phyloP scores from a whole-genome alignment of 2,329 filamentous ascomycete species.

The Parascedosporium putredinis region DNA sequence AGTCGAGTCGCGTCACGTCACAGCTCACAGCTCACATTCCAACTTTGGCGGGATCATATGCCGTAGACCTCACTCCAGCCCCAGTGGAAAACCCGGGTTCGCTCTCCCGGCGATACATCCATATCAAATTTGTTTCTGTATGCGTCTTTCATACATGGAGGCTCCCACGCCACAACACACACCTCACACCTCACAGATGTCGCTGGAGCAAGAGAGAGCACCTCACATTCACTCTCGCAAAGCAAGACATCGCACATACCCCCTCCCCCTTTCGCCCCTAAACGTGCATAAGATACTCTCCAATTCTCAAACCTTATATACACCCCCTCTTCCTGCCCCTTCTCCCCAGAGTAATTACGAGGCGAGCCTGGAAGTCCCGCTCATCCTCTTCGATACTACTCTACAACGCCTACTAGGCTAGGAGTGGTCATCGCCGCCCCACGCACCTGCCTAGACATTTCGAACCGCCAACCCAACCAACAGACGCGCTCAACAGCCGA shows the following conservation, averaged over 20 bases:
- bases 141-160: no score
- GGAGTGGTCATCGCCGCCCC: not conserved
- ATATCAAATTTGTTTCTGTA: no score
- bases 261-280: not conserved
- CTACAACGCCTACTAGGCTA: not conserved
- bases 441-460: no score
- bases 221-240: not conserved
- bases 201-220: no score
- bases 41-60: not conserved
- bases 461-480: no score
- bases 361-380: not conserved
- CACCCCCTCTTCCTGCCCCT: no score
- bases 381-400: not conserved
- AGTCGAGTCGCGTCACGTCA: not conserved
- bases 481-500: not conserved
- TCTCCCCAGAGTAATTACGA: not conserved
- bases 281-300: not conserved
- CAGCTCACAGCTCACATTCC: not conserved
- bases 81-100: constrained; percentile 2
- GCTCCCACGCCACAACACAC: no score
- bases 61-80: not conserved
- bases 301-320: no score
- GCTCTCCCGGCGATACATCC: not conserved
- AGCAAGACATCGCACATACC: not conserved
- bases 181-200: not conserved